phyloP scores from a whole-genome alignment of 176 grass and related monocot genomes.

The Ampelocalamus luodianensis region DNA sequence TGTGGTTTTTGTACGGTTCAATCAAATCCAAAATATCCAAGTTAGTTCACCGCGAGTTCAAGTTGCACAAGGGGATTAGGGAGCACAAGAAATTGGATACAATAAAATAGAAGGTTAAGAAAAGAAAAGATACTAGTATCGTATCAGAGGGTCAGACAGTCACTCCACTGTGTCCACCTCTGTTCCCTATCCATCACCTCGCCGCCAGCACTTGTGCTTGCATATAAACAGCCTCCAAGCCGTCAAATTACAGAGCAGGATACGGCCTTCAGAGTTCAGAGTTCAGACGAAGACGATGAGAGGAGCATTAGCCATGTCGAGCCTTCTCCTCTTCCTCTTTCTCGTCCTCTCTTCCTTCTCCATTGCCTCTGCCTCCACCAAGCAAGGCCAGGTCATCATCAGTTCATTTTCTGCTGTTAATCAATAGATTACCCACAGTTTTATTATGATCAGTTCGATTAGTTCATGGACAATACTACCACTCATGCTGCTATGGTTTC shows the following conservation, averaged over 20 bases:
- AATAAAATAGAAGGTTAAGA: not conserved
- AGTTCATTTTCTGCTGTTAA: not conserved
- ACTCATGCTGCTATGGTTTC: not conserved
- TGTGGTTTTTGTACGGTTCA: not conserved
- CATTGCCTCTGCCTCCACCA: constrained; percentile 38
- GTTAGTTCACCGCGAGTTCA: not conserved
- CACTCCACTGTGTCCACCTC: not conserved
- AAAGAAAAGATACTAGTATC: constrained; percentile 8
- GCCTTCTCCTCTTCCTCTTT: constrained; percentile 44
- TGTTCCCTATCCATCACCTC: constrained; percentile 23
- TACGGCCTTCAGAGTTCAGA: not conserved
- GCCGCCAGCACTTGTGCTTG: not conserved
- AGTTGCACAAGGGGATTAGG: not conserved
- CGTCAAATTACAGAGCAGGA: not conserved
- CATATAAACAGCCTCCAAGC: constrained; percentile 25
- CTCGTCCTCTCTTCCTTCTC: constrained; percentile 41
- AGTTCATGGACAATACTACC: not conserved
- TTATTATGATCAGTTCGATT: not conserved
- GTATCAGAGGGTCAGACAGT: not conserved
- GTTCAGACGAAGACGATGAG: constrained; percentile 15
- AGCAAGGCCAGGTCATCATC: constrained; percentile 57
- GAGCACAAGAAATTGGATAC: not conserved
- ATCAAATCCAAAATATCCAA: not conserved
- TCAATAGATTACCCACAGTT: constrained; percentile 10
- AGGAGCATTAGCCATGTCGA: constrained; percentile 16